These are phyloP conservation scores for Lactifluus pinguis DNA, from an alignment of 768 basidiomycete species.

Conservation along the genomic window DNA sequence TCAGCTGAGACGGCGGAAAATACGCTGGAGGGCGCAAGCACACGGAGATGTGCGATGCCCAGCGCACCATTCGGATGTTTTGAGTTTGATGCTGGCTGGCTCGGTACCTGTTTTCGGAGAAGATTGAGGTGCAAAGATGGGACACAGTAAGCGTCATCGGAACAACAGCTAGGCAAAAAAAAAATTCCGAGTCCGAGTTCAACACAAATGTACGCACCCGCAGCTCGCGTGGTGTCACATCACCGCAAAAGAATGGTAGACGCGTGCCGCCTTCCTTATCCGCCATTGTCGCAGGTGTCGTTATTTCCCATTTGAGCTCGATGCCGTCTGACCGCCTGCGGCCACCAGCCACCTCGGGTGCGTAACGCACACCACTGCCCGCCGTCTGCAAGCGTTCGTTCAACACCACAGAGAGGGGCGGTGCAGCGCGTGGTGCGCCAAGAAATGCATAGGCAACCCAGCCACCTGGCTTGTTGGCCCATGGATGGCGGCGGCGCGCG, in stretches of 20 bases:
- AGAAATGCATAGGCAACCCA: constrained; percentile 65
- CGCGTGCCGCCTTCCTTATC: constrained; percentile 23
- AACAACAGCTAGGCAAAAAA: background rate
- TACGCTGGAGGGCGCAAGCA: too few relatives aligned
- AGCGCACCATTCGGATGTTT: too few relatives aligned
- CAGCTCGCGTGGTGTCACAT: constrained; percentile 50
- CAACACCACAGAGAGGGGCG: constrained; percentile 42
- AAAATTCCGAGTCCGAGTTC: too few relatives aligned
- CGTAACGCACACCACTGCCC: constrained; percentile 35
- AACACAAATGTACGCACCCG: constrained; percentile 32
- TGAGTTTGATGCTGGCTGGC: too few relatives aligned
- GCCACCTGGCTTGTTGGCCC: constrained; percentile 46
- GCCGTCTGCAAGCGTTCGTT: constrained; percentile 37
- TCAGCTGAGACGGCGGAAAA: too few relatives aligned
- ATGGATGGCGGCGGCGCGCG: constrained; percentile 39
- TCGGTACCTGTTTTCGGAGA: too few relatives aligned
- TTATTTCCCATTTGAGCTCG: constrained; percentile 51
- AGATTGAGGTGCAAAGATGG: too few relatives aligned
- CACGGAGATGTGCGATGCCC: too few relatives aligned
- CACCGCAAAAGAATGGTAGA: constrained; percentile 69
- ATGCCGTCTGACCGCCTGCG: constrained; percentile 47
- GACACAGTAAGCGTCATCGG: too few relatives aligned
- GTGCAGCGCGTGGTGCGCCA: constrained; percentile 33
- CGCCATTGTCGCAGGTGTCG: constrained; percentile 26
- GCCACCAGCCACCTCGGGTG: constrained; percentile 41